Conservation (phyloP, 192 early-diverging fungal genomes). For the Podila horticola region DNA sequence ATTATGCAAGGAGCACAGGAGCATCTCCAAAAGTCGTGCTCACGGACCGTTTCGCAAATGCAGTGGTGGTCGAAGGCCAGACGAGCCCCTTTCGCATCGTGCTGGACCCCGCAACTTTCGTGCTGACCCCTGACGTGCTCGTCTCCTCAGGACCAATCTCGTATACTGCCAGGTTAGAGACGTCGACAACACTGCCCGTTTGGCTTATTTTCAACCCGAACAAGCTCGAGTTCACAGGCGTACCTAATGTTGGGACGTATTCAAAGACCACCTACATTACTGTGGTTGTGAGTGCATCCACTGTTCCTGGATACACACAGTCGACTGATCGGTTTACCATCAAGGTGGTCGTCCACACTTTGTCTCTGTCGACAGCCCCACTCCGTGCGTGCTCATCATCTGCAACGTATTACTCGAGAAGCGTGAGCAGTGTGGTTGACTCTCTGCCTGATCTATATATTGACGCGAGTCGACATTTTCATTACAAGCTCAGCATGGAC, state of each 20-base stretch:
- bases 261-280: constrained; percentile 8
- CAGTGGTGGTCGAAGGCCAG: constrained; percentile 13
- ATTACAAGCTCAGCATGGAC: neutral
- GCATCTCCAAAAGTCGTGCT: neutral
- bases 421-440: neutral
- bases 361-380: constrained; percentile 4
- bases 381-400: constrained; percentile 11
- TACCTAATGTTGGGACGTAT: constrained; percentile 5
- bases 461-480: neutral
- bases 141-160: constrained; percentile 6
- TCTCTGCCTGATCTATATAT: constrained; percentile 11
- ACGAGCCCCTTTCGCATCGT: neutral
- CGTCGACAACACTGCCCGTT: constrained; percentile 7
- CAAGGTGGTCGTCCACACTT: constrained; percentile 2
- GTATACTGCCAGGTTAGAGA: neutral
- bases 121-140: neutral
- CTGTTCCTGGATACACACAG: constrained; percentile 9
- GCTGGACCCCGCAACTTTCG: constrained; percentile 9
- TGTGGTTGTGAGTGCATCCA: constrained; percentile 2
- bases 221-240: constrained; percentile 7
- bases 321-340: constrained; percentile 17
- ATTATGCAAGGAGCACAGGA: neutral
- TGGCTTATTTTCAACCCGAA: constrained; percentile 9
- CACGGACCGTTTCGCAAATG: neutral
- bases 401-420: neutral